Base-by-base conservation (phyloP, 768 basidiomycete genomes). In the Paxillus rubicundulus region DNA sequence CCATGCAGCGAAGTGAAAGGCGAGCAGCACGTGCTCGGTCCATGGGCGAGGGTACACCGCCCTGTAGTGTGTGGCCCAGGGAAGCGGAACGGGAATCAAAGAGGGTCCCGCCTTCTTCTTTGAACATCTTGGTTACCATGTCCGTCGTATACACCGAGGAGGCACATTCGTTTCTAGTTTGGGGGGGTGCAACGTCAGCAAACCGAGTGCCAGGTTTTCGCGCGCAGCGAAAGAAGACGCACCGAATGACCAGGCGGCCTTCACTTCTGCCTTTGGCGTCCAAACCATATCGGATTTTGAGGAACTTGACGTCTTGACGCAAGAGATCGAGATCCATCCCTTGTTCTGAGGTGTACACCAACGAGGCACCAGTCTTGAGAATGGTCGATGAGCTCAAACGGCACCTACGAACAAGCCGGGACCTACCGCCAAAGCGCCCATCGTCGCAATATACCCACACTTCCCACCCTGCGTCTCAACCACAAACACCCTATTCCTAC, bases 381-480 rank as follows among this genome's bases (percentile, higher is more conserved):
- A 3, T 7, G 20, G 18, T 61, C 6, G 60, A 37, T 14, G 42
- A 30, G 13, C 46, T 43, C 33, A 12, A 20, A 13, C 4, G 6
- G 10, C 3, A 2, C 17, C 9, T 7, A 27, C n/a, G 40, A 42
- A 44, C 48, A 17, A 8, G 8, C 18, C 20, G 8, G 12, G 6
- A 79, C 92, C 70, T 59, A 96, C 95, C 37, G 96, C 97, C 61
- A 99, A 75, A 7, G 93, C 97, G 47, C 97, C 97, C 80, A 98
- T 82, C 1, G 94, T 86, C 3, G 95, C 94, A 50, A 99, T 83
- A 68, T 95, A 99, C 9, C 97, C 97, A 66, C 92, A 97, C 66
- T 89, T 87, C 9, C 96, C 97, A 45, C 97, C 97, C 69, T 98
- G 97, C 0, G 95, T 98, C 72, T 99, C 96, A 16, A 99, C 92